Evolutionary conservation across 805 yeast species (phyloP).

Genomic region (Metschnikowia cubensis): DNA sequence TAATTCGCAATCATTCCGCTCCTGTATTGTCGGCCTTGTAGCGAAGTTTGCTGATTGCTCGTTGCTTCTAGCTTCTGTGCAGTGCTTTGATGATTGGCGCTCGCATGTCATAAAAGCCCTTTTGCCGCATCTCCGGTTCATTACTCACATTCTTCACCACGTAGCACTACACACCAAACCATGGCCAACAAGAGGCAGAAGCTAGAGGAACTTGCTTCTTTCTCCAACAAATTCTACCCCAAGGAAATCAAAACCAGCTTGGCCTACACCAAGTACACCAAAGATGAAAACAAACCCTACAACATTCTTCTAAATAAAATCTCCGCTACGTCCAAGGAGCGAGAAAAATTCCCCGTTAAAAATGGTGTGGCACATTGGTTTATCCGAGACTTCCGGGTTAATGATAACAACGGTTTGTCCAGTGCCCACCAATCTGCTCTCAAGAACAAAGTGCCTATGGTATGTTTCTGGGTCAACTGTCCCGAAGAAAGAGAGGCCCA

Average conservation of each 20-base stretch:
- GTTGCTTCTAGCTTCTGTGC: constrained; percentile 1
- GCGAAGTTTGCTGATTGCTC: constrained; percentile 3
- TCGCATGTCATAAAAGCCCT: neutral
- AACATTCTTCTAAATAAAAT: constrained; percentile 16
- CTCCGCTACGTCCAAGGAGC: constrained; percentile 10
- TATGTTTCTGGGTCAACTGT: constrained; percentile 41
- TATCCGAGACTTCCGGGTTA: constrained; percentile 42
- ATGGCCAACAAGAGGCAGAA: constrained; percentile 16
- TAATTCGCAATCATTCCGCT: neutral
- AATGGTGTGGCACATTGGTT: constrained; percentile 45
- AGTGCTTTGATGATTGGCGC: constrained; percentile 1
- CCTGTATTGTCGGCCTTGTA: neutral
- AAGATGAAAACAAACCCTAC: constrained; percentile 30
- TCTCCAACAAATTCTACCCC: constrained; percentile 13
- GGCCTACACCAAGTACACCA: constrained; percentile 22
- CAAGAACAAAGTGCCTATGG: constrained; percentile 28
- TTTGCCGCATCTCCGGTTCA: neutral
- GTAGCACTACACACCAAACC: neutral
- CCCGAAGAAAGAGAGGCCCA: constrained; percentile 41
- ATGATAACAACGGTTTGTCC: constrained; percentile 41
- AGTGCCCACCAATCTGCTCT: constrained; percentile 32
- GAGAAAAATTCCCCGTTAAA: constrained; percentile 10
- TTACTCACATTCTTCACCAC: neutral
- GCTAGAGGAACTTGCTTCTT: constrained; percentile 14
- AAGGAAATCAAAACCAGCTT: constrained; percentile 12